Percentiles rank a stretch among this genome's conserved stretches.
Evolutionary conservation across 2,329 filamentous ascomycete genomes (phyloP).

Genomic region (Fusarium drepaniforme): DNA sequence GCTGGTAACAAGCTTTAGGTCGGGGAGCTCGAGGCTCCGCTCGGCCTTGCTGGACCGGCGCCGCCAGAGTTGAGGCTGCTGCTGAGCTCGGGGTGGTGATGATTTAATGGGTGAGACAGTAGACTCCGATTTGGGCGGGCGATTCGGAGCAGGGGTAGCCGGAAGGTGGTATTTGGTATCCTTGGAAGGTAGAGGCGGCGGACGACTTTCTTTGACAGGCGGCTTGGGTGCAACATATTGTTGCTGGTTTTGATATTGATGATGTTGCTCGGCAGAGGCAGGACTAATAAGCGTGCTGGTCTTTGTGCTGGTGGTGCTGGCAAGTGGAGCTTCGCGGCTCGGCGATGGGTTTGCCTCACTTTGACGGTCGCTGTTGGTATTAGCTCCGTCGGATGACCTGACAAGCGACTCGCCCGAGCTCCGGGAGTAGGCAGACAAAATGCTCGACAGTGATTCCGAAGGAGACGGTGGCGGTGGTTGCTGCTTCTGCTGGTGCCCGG

Average conservation of each 20-base stretch:
- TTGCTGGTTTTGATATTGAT: constrained; percentile 32
- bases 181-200: constrained; percentile 45
- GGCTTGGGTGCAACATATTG: constrained; percentile 38
- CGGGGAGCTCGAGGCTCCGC: constrained; percentile 58
- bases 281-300: constrained; percentile 32
- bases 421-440: constrained; percentile 67
- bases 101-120: constrained; percentile 34
- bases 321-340: constrained; percentile 41
- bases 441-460: constrained; percentile 64
- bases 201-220: constrained; percentile 15
- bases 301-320: constrained; percentile 29
- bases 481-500: constrained; percentile 21
- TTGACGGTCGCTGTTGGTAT: constrained; percentile 33
- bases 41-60: constrained; percentile 65
- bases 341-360: constrained; percentile 39
- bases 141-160: constrained; percentile 33
- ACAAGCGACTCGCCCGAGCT: constrained; percentile 59
- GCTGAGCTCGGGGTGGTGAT: constrained; percentile 40
- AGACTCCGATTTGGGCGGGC: constrained; percentile 22
- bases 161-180: constrained; percentile 40
- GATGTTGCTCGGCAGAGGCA: constrained; percentile 34
- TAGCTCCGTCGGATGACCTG: constrained; percentile 55
- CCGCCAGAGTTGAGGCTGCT: constrained; percentile 58
- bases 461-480: constrained; percentile 52
- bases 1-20: constrained; percentile 61